Base-by-base conservation (phyloP, 192 early-diverging fungal species). In the Rhizophlyctis rosea region DNA sequence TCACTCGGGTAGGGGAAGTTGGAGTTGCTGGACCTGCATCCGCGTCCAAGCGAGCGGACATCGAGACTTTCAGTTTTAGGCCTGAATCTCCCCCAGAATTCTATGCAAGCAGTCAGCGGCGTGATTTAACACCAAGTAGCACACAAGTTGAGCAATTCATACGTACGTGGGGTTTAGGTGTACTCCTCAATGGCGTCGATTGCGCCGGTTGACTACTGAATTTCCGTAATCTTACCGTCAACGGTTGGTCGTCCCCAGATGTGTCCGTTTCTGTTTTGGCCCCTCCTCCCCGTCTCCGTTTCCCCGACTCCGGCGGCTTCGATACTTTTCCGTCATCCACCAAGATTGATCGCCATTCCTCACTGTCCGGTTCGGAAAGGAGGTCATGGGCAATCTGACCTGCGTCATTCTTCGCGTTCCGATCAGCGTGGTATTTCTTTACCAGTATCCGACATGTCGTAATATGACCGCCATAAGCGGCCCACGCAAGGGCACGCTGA, bases 401-500 rank as follows among this genome's bases (percentile, higher is more conserved):
- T 48, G 87, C 79, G 0, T 74, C 73, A 64, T 97, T 97, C 59
- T 81, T 75, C 1, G 87, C 89, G 24, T 88, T 77, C 44, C 81
- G 81, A 56, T 91, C 84, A 11, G 91, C 92, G 32, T 76, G 74
- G 64, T 89, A 91, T 48, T 85, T 83, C 21, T 89, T 79, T 53
- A 97, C 80, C 58, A 97, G 71, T 32, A 86, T 49, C 63, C 77
- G 82, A 44, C 88, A 90, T 13, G 85, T 79, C 34, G 86, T 80
- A 53, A 83, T 76, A 68, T 91, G 80, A 55, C 81, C 76, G 29
- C 86, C 90, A 68, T 89, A 94, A 3, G 90, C 91, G 13, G 92
- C 91, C 94, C 94, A 97, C 0, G 87, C 90, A 16, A 97, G 74
- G n/a, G 94, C 88, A 31, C 86, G 84, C 72, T 74, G 48, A 2